Conservation (phyloP, 257 asterid genomes). For the Solanum chilense region DNA sequence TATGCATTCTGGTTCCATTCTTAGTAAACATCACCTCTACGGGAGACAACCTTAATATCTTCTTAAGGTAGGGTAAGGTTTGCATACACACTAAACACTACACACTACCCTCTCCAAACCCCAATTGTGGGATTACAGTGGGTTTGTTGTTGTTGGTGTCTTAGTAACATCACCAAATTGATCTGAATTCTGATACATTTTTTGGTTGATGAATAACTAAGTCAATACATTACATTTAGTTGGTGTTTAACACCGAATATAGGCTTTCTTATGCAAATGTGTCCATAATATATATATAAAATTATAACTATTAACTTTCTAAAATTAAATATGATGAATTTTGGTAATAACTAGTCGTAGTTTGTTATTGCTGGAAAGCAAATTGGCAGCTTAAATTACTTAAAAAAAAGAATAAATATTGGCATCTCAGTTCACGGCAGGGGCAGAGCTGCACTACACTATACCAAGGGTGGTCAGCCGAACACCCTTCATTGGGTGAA, state of each 20-base stretch:
- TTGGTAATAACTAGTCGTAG: not conserved
- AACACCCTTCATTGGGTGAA: not conserved
- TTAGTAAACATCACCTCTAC: not conserved
- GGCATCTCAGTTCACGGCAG: not conserved
- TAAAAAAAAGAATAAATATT: not conserved
- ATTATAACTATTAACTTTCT: not conserved
- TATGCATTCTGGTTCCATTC: not conserved
- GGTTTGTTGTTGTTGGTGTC: not conserved
- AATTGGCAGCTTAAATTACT: not conserved
- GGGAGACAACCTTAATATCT: not conserved
- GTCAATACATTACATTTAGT: not conserved
- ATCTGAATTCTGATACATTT: not conserved
- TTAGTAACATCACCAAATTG: not conserved
- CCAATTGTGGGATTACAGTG: not conserved
- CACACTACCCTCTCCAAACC: not conserved
- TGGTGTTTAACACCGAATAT: not conserved
- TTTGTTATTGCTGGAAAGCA: not conserved
- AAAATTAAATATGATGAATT: not conserved
- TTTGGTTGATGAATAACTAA: not conserved
- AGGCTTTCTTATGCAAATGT: not conserved
- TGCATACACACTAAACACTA: not conserved
- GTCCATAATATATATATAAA: not conserved
- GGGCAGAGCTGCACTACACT: not conserved
- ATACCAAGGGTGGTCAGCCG: not conserved
- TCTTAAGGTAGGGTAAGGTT: not conserved